Evolutionary conservation across 2,329 filamentous ascomycete species (phyloP), one percentile per base, ranked within the genome.

Genomic region (Epichloe scottii): DNA sequence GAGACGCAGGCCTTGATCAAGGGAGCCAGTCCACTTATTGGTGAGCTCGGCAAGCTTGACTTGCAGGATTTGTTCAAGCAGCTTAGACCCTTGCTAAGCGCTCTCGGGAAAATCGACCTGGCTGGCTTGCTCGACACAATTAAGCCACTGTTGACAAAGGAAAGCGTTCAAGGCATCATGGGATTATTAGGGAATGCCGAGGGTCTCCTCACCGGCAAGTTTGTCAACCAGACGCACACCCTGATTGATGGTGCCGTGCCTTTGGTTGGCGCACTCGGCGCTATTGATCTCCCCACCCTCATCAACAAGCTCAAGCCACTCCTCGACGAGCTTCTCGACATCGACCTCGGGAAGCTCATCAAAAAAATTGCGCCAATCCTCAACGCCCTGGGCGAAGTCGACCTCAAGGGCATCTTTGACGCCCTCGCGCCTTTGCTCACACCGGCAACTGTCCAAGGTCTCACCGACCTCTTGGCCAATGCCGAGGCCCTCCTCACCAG

Each of bases 401-500:
- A 70, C 23, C 53, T 70, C 5, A 54, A 63, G 47, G 61, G 61
- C 5, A 48, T 71, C 4, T 53, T 69, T 39, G 54, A 67, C 12
- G 59, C 62, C 0, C 21, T 70, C 15, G 57, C 62, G 19, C 69
- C 67, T 3, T 56, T 67, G 11, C 58, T 71, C 34, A 68, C 66
- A 0, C 61, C 66, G 1, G 44, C 60, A 12, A 63, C 62, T 0
- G 55, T 71, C 7, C 57, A 62, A 50, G 68, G 66, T 5, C 53
- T 71, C 5, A 53, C 68, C 2, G 65, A 66, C 3, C 59, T 68
- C 0, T 57, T 68, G 1, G 60, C 55, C 19, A 71, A 70, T 41
- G 68, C 67, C 0, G 67, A 69, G 50, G 58, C 62, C n/a, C 59
- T 71, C 1, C 61, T 71, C 26, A 70, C 62, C 0, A 50, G 52